Conservation (phyloP, 2,329 filamentous ascomycete species). For the Calycina herbarum region DNA sequence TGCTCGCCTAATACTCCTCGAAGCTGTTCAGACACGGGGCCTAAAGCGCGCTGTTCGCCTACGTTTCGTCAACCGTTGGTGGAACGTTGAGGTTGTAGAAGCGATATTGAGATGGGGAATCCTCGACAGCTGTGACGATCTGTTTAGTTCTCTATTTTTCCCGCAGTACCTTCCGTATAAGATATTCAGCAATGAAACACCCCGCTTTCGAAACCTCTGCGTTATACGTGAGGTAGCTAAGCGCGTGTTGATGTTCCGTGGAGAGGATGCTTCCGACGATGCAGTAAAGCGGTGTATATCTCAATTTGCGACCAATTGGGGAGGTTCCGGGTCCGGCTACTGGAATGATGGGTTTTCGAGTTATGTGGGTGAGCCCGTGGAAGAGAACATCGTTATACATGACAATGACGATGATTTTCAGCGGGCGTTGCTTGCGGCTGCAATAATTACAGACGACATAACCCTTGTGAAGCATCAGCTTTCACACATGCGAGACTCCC, state of each 20-base stretch:
- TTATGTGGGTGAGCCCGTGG: not conserved
- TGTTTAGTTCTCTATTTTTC: not conserved
- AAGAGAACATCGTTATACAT: not conserved
- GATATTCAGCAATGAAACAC: not conserved
- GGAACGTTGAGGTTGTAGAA: not conserved
- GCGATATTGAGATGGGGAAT: not conserved
- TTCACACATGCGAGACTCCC: constrained; percentile 1
- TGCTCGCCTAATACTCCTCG: constrained; percentile 5
- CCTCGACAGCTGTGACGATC: not conserved
- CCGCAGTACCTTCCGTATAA: not conserved
- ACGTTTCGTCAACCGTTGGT: constrained; percentile 1
- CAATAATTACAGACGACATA: constrained; percentile 2
- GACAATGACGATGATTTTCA: constrained; percentile 1
- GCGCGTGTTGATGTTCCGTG: not conserved
- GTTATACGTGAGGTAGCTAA: constrained; percentile 4
- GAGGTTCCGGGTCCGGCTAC: too few relatives aligned
- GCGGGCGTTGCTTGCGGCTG: not conserved
- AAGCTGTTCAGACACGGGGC: not conserved
- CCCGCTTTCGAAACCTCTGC: not conserved
- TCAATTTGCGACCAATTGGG: not conserved
- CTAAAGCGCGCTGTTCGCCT: constrained; percentile 4
- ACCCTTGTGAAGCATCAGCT: constrained; percentile 4
- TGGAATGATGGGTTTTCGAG: not conserved
- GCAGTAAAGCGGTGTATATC: not conserved
- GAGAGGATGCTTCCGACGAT: constrained; percentile 4